Conservation (phyloP, 2,329 filamentous ascomycete genomes). For the Alternaria atra region DNA sequence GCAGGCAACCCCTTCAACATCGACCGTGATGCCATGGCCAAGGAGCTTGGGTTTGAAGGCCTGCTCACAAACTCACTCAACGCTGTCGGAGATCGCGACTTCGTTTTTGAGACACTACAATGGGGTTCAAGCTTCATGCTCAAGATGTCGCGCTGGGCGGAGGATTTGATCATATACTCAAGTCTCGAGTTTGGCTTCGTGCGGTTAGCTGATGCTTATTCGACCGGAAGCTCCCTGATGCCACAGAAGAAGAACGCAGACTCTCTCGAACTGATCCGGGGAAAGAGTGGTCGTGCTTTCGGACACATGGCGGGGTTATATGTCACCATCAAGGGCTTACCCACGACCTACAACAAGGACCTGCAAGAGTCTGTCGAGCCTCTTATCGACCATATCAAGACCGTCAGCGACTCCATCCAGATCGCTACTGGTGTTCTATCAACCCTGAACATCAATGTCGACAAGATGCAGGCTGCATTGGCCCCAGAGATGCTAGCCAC, state of each 20-base stretch:
- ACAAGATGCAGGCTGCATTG: constrained; percentile 80
- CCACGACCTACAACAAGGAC: constrained; percentile 89
- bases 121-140: constrained; percentile 82
- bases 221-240: constrained; percentile 79
- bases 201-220: constrained; percentile 79
- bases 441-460: constrained; percentile 73
- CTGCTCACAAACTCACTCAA: constrained; percentile 81
- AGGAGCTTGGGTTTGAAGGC: constrained; percentile 81
- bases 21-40: constrained; percentile 79
- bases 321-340: constrained; percentile 78
- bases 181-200: constrained; percentile 80
- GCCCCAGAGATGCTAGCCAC: constrained; percentile 85
- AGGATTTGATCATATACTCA: constrained; percentile 87
- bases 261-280: constrained; percentile 77
- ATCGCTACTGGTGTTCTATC: constrained; percentile 84
- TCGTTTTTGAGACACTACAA: constrained; percentile 81
- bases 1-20: constrained; percentile 85
- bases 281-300: constrained; percentile 78
- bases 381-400: constrained; percentile 86
- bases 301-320: constrained; percentile 84
- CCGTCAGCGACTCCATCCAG: constrained; percentile 79
- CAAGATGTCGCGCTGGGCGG: constrained; percentile 81
- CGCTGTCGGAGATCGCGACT: constrained; percentile 80
- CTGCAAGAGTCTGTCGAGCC: constrained; percentile 88
- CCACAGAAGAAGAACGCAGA: constrained; percentile 87